Conservation (phyloP, 2,329 filamentous ascomycete genomes). For the Metarhizium album region DNA sequence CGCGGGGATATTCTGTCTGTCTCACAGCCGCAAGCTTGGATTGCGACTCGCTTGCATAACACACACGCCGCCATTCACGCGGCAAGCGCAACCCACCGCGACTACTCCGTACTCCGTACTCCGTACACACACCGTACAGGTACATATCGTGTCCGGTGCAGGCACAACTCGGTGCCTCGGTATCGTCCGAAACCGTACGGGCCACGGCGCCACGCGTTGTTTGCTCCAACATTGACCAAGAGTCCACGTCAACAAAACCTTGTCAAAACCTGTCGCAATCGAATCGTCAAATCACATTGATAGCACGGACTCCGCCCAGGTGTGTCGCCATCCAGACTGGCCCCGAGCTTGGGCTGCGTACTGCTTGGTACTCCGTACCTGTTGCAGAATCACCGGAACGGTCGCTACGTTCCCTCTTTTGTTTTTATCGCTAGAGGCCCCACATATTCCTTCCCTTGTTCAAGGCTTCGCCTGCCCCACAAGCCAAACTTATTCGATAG, state of each 20-base stretch:
- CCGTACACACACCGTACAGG: no score
- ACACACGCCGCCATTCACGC: not conserved
- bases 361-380: not conserved
- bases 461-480: not conserved
- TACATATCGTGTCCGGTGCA: no score
- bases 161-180: not conserved
- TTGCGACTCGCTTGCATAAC: not conserved
- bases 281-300: constrained; percentile 3
- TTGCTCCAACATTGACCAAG: not conserved
- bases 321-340: constrained; percentile 4
- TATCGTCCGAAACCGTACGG: not conserved
- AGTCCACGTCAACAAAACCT: not conserved
- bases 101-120: no score
- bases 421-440: not conserved
- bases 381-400: not conserved
- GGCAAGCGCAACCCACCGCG: no score
- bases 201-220: not conserved
- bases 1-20: not conserved
- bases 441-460: constrained; percentile 1
- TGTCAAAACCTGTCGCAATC: constrained; percentile 3
- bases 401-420: not conserved
- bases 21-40: constrained; percentile 3
- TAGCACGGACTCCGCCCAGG: not conserved
- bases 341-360: not conserved
- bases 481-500: constrained; percentile 1